phyloP scores from a whole-genome alignment of 345 rosid species.

The Hibiscus tridactylites region DNA sequence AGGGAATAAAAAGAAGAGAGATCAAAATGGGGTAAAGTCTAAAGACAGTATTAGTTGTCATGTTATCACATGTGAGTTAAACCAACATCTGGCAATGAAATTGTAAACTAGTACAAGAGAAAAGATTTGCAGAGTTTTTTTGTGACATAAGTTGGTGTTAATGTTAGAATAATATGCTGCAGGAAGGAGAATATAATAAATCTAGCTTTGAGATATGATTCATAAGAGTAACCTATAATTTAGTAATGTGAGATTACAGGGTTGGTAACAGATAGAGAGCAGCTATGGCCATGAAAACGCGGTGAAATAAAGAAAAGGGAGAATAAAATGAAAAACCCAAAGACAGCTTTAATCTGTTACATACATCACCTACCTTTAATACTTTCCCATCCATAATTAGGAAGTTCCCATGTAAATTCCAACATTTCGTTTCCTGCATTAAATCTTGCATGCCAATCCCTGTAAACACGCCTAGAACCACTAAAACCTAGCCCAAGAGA shows the following conservation, averaged over 20 bases:
- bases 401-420: constrained; percentile 23
- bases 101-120: neutral
- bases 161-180: neutral
- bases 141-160: constrained; percentile 4
- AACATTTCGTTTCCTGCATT: neutral
- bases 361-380: constrained; percentile 22
- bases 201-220: too few relatives aligned
- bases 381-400: constrained; percentile 23
- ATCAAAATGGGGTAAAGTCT: neutral
- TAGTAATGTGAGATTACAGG: too few relatives aligned
- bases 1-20: too few relatives aligned
- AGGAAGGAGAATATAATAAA: too few relatives aligned
- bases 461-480: too few relatives aligned
- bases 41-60: neutral
- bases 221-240: too few relatives aligned
- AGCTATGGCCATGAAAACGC: constrained; percentile 3
- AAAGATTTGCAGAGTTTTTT: constrained; percentile 8
- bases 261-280: neutral
- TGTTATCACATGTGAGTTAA: neutral
- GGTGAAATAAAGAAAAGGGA: constrained; percentile 3
- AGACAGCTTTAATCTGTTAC: constrained; percentile 17
- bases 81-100: neutral
- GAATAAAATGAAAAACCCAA: neutral
- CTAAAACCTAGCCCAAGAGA: too few relatives aligned
- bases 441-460: too few relatives aligned